These are phyloP conservation scores for Colletotrichum tamarilloi DNA, from an alignment of 2,329 filamentous ascomycete species.

Conservation along the genomic window DNA sequence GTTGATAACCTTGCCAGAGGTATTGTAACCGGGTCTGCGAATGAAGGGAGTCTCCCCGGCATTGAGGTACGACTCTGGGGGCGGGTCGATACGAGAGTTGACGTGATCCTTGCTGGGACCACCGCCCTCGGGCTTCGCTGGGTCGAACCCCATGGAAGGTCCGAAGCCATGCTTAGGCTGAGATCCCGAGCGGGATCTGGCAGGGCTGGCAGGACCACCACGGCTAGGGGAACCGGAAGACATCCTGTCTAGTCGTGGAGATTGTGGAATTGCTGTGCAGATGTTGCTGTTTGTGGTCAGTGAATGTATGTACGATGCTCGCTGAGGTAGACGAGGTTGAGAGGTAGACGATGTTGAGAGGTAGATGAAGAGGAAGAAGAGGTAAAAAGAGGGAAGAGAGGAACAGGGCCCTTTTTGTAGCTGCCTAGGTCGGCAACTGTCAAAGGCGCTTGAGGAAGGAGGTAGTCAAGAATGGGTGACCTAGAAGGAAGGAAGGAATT, in stretches of 20 bases:
- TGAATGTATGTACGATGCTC: not conserved
- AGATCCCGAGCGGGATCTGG: conserved; percentile 14
- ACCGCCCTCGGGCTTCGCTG: conserved; percentile 48
- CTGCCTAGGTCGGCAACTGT: not conserved
- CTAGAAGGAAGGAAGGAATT: not conserved
- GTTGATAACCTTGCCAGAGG: conserved; percentile 63
- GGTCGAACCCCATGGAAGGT: conserved; percentile 54
- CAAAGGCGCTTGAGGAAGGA: not conserved
- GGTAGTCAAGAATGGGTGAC: not conserved
- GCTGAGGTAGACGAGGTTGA: not conserved
- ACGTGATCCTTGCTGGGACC: conserved; percentile 43
- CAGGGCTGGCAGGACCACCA: not conserved
- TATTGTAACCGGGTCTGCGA: conserved; percentile 67
- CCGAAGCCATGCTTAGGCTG: conserved; percentile 20
- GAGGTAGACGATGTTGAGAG: not conserved
- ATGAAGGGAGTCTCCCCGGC: conserved; percentile 48
- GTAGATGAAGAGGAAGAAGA: not conserved
- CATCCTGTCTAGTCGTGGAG: not conserved
- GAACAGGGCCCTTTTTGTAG: not conserved
- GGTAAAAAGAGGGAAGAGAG: not conserved
- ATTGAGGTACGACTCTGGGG: conserved; percentile 64
- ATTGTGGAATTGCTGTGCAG: not conserved
- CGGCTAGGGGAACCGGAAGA: conserved; percentile 6
- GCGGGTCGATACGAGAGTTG: conserved; percentile 66
- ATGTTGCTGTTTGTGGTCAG: not conserved